Conservation (phyloP, 805 yeast genomes). For the Sugiyamaella chiloensis region DNA sequence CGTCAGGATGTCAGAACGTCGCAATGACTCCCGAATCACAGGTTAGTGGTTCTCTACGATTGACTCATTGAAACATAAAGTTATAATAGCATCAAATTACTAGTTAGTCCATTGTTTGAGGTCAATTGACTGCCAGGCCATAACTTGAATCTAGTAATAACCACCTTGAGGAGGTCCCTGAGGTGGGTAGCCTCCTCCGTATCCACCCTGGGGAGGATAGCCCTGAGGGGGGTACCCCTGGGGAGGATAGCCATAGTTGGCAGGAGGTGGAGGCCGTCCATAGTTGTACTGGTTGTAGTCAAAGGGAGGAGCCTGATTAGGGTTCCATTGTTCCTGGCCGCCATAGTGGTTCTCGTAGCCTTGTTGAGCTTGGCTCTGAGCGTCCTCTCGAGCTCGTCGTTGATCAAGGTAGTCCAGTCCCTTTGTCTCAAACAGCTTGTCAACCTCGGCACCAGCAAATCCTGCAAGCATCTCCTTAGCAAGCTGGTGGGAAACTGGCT, state of each 20-base stretch:
- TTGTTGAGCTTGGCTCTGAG: constrained; percentile 25
- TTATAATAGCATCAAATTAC: too few species aligned
- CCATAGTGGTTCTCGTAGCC: constrained; percentile 31
- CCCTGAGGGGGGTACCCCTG: constrained; percentile 11
- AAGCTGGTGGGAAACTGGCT: constrained; percentile 29
- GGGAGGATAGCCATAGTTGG: constrained; percentile 4
- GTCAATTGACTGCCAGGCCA: too few species aligned
- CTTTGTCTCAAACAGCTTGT: constrained; percentile 32
- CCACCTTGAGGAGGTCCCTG: constrained; percentile 9
- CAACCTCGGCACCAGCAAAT: constrained; percentile 31
- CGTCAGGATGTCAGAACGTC: too few species aligned
- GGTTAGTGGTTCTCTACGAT: too few species aligned
- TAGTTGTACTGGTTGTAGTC: constrained; percentile 23
- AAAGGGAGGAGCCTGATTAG: constrained; percentile 22
- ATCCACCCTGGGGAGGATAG: constrained; percentile 9
- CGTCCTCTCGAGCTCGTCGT: constrained; percentile 22
- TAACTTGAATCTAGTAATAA: constrained; percentile 1
- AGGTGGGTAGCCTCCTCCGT: constrained; percentile 6
- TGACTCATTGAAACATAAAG: too few species aligned
- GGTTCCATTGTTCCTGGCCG: constrained; percentile 23
- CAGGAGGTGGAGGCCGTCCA: constrained; percentile 12
- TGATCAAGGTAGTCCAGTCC: constrained; percentile 29
- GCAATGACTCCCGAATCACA: too few species aligned
- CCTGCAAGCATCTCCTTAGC: constrained; percentile 31
- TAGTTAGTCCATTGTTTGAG: too few species aligned